Base-by-base conservation (phyloP, 495 filamentous ascomycete genomes). In the Bacidia gigantensis region DNA sequence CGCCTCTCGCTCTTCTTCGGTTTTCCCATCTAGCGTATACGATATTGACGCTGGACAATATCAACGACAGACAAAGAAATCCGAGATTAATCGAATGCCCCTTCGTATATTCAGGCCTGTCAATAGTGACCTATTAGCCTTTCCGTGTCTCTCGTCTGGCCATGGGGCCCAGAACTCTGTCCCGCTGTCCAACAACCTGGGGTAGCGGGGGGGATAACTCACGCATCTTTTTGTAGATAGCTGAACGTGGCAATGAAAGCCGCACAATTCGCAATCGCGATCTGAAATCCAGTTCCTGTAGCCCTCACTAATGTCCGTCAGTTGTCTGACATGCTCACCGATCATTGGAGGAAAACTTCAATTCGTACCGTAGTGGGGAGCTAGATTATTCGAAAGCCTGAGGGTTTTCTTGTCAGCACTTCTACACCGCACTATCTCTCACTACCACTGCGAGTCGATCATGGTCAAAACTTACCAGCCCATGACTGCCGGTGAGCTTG, bases 181-280 rank as follows among this genome's bases (percentile, higher is more conserved):
- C 29, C 29, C 29, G 29, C 29, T 35, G 7, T 14, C 14, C n/a
- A n/a, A n/a, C 29, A 35, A 5, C 7, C 29, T 35, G 46, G 29
- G 22, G 20, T 22, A 50, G 35, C 20, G 25, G n/a, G 23, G 11
- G 20, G 21, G 48, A 14, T 22, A 47, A 59, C 69, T 63, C 62
- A 70, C 64, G 67, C 64, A 60, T 76, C 72, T 52, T 63, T 54
- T 22, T 58, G 50, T 17, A 75, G 51, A 54, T 74, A 77, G 10
- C 70, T 72, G 49, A 73, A 76, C 0, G 72, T 75, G 0, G 70
- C 70, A 42, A 77, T 70, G 54, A 78, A 75, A 5, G 71, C 72
- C 3, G 71, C 64, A 57, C 67, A 69, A 53, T 76, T 77, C 1
- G 68, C 71, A 48, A 71, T 63, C 42, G 64, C 64, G 40, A 72